Evolutionary conservation across 2,329 filamentous ascomycete species (phyloP).

Genomic region (Apiospora pterosperma): DNA sequence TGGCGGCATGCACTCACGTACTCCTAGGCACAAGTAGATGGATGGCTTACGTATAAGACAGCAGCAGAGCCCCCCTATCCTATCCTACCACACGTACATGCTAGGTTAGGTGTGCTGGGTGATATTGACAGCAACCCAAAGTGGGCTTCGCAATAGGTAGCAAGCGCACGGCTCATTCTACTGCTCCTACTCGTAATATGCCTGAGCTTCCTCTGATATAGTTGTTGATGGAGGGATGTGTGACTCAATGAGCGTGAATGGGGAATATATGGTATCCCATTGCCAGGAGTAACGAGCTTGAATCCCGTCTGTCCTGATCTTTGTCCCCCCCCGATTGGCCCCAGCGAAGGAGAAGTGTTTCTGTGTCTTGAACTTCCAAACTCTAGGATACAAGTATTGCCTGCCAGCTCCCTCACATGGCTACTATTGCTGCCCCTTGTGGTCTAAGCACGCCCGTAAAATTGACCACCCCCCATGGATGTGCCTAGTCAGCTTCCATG

Average conservation of each 20-base stretch:
- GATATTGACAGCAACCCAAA: not conserved
- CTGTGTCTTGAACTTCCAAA: not conserved
- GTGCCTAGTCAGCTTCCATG: not conserved
- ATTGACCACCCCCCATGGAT: not conserved
- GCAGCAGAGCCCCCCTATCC: not conserved
- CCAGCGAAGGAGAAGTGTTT: not conserved
- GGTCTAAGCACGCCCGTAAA: not conserved
- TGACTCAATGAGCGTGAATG: not conserved
- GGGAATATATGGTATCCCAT: not conserved
- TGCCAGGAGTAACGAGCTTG: not conserved
- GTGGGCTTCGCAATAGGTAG: not conserved
- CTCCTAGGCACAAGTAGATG: too few relatives aligned
- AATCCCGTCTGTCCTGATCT: not conserved
- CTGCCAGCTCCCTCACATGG: not conserved
- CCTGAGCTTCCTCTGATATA: constrained; percentile 1
- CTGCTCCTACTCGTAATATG: not conserved
- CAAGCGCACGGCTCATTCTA: not conserved
- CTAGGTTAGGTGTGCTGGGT: not conserved
- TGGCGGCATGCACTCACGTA: too few relatives aligned
- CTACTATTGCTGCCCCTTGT: not conserved
- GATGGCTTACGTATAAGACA: not conserved
- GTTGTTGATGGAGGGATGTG: not conserved
- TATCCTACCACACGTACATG: not conserved
- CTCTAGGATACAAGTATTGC: not conserved
- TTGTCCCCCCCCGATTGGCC: not conserved